Percentiles rank a stretch among this genome's conserved stretches.
phyloP scores from a whole-genome alignment of 108 stramenopile genomes.

The Nitzschia palea region DNA sequence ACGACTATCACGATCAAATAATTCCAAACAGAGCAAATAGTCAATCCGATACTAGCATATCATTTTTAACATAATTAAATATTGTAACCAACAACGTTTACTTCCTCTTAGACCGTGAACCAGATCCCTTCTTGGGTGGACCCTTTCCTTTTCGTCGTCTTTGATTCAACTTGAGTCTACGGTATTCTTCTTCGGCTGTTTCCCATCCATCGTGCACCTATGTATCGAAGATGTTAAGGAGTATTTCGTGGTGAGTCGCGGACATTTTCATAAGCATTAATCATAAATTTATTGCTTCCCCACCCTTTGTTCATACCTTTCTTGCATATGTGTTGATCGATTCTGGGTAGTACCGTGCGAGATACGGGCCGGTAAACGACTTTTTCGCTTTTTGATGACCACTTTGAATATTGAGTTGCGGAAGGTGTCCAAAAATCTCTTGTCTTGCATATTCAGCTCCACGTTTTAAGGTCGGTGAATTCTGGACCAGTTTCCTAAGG shows the following conservation, averaged over 20 bases:
- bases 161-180: conserved; percentile 56
- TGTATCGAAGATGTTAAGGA: no score
- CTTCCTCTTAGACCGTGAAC: conserved; percentile 61
- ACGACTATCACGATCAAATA: no score
- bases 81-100: conserved; percentile 1
- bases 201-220: conserved; percentile 52
- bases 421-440: conserved; percentile 80
- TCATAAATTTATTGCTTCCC: background rate
- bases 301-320: conserved; percentile 59
- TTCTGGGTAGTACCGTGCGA: conserved; percentile 72
- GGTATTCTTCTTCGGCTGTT: conserved; percentile 68
- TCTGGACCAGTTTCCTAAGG: conserved; percentile 20
- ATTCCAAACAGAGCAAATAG: no score
- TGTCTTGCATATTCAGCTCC: conserved; percentile 38
- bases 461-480: conserved; percentile 17
- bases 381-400: conserved; percentile 66
- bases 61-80: background rate
- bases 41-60: no score
- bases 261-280: background rate
- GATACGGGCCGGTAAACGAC: conserved; percentile 57
- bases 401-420: conserved; percentile 56
- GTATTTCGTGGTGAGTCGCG: no score
- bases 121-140: conserved; percentile 88
- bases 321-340: conserved; percentile 71
- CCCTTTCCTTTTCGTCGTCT: conserved; percentile 84